Evolutionary conservation across 1,284 basidiomycete genomes (phyloP).

Genomic region (Pholiota adiposa): DNA sequence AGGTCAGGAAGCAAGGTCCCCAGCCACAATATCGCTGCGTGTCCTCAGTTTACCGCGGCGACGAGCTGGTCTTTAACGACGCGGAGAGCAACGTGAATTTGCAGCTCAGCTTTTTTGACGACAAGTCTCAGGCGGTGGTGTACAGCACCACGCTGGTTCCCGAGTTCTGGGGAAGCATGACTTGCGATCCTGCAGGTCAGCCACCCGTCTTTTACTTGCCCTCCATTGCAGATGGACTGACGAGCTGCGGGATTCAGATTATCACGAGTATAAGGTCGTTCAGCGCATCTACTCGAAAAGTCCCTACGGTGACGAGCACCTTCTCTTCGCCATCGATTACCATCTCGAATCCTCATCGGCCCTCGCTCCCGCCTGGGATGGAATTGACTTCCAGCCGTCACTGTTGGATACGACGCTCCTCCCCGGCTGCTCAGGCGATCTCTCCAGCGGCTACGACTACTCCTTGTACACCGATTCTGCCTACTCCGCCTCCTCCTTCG

Average conservation of each 20-base stretch:
- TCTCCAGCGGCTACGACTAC: background rate
- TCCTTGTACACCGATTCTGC: background rate
- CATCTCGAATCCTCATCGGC: conserved; percentile 7
- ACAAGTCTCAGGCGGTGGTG: conserved; percentile 9
- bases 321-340: conserved; percentile 15
- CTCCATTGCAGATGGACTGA: background rate
- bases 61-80: conserved; percentile 19
- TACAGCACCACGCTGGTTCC: conserved; percentile 22
- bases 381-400: background rate
- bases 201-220: background rate
- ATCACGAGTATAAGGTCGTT: conserved; percentile 39
- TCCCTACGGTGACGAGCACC: conserved; percentile 1
- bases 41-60: conserved; percentile 19
- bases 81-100: conserved; percentile 7
- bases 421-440: background rate
- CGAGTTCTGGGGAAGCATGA: conserved; percentile 21
- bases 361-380: background rate
- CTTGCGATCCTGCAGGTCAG: conserved; percentile 18
- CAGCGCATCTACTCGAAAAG: conserved; percentile 38
- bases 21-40: conserved; percentile 18
- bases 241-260: conserved; percentile 26
- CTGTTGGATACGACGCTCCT: background rate
- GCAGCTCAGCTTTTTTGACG: conserved; percentile 13
- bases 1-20: conserved; percentile 12
- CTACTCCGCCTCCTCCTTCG: background rate